phyloP scores from a whole-genome alignment of 176 grass and related monocot genomes.

The Zizania latifolia region DNA sequence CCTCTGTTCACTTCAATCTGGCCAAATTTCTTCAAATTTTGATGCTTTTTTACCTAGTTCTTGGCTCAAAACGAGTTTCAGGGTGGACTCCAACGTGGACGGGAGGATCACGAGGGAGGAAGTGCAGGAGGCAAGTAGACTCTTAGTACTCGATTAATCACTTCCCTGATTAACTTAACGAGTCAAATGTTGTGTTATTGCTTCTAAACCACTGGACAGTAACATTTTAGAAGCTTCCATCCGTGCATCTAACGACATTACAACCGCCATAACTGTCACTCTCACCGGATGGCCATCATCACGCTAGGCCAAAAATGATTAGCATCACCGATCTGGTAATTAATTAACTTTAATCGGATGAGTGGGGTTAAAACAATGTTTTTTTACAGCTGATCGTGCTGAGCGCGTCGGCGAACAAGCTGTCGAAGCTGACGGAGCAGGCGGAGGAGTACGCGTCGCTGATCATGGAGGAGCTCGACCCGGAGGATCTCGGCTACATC shows the following conservation, averaged over 20 bases:
- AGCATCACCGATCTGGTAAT: not conserved
- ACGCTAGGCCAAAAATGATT: not conserved
- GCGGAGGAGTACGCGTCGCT: conserved; percentile 72
- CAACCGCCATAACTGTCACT: conserved; percentile 14
- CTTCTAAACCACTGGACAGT: not conserved
- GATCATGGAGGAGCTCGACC: conserved; percentile 89
- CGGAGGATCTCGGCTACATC: conserved; percentile 75
- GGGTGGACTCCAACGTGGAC: conserved; percentile 86
- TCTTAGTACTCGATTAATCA: not conserved
- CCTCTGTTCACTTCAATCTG: not conserved
- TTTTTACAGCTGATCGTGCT: conserved; percentile 55
- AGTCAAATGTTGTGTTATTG: not conserved
- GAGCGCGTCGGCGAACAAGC: conserved; percentile 81
- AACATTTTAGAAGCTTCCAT: conserved; percentile 4
- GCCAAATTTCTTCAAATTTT: not conserved
- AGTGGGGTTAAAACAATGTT: not conserved
- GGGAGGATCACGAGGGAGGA: conserved; percentile 80
- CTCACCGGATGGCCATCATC: not conserved
- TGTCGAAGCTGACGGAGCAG: conserved; percentile 68
- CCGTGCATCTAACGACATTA: not conserved
- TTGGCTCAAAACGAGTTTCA: conserved; percentile 24
- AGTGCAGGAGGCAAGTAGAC: conserved; percentile 66
- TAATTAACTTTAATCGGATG: not conserved
- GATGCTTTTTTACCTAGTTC: not conserved
- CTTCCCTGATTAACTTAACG: not conserved